These are phyloP conservation scores for Pulveroboletus sp. DNA, from an alignment of 1,284 basidiomycete species.

Conservation along the genomic window DNA sequence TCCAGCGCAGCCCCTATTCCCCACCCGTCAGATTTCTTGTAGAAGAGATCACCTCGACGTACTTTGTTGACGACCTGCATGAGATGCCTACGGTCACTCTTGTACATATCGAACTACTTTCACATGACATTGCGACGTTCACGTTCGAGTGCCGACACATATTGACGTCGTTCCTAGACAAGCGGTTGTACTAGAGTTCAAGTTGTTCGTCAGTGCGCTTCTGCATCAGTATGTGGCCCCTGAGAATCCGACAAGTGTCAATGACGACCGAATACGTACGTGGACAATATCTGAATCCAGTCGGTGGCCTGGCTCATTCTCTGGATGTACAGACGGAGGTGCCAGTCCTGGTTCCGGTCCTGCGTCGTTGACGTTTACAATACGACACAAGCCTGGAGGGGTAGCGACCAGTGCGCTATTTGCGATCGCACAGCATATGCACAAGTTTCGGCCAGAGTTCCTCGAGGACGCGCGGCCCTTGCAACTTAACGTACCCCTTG, in stretches of 20 bases:
- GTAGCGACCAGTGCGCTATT: constrained; percentile 55
- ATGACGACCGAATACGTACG: constrained; percentile 66
- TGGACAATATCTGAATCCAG: constrained; percentile 56
- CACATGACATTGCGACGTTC: constrained; percentile 54
- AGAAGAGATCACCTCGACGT: constrained; percentile 44
- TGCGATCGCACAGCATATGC: constrained; percentile 44
- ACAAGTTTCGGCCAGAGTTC: constrained; percentile 40
- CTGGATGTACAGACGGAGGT: neutral
- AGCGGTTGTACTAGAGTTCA: constrained; percentile 56
- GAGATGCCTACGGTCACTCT: constrained; percentile 38
- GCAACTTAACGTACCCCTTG: constrained; percentile 34
- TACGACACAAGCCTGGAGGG: constrained; percentile 47
- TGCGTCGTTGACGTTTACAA: constrained; percentile 23
- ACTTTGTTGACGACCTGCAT: constrained; percentile 24
- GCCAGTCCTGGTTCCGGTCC: neutral
- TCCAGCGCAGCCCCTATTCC: constrained; percentile 54
- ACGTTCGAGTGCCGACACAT: constrained; percentile 44
- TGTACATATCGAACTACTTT: constrained; percentile 44
- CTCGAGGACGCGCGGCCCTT: constrained; percentile 41
- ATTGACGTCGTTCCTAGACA: constrained; percentile 52
- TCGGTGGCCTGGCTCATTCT: constrained; percentile 15
- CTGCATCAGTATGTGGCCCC: constrained; percentile 56
- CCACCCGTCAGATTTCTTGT: constrained; percentile 56
- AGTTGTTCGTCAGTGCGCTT: constrained; percentile 47
- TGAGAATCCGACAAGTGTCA: constrained; percentile 47